Conservation (phyloP, 139 green algal species). For the Chlamydomonas schloesseri region DNA sequence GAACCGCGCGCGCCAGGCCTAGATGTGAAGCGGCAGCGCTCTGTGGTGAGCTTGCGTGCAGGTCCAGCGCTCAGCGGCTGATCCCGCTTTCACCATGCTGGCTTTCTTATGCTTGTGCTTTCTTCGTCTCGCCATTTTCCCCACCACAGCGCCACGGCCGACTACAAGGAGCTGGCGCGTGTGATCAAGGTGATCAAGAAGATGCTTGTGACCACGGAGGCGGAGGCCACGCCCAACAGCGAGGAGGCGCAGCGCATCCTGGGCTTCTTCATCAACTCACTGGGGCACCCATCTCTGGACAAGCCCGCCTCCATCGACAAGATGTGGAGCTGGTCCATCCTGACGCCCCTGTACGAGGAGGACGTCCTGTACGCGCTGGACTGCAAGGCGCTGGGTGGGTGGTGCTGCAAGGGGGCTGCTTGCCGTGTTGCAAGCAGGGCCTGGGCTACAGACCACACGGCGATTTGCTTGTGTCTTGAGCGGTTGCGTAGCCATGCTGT, state of each 20-base stretch:
- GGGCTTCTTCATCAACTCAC: constrained; percentile 79
- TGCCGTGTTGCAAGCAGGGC: no score
- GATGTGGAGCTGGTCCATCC: constrained; percentile 77
- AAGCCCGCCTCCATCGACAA: constrained; percentile 69
- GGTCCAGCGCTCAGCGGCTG: no score
- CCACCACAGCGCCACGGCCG: constrained; percentile 48
- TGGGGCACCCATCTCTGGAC: constrained; percentile 73
- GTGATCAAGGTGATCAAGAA: constrained; percentile 60
- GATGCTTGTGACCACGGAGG: constrained; percentile 58
- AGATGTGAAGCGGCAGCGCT: no score
- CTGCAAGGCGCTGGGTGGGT: constrained; percentile 25
- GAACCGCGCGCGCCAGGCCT: no score
- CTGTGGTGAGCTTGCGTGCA: no score
- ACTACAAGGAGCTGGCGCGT: constrained; percentile 53
- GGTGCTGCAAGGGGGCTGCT: no score
- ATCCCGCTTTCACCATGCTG: no score
- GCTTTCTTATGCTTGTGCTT: no score
- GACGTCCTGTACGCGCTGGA: constrained; percentile 68
- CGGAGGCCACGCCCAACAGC: constrained; percentile 67
- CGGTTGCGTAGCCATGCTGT: no score
- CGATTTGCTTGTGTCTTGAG: no score
- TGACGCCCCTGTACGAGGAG: constrained; percentile 81
- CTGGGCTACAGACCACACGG: no score
- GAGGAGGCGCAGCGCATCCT: constrained; percentile 82
- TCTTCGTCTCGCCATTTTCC: no score